Evolutionary conservation across 129 eudicot species (phyloP), one percentile per base, ranked within the genome.

Genomic region (Tagetes erecta): DNA sequence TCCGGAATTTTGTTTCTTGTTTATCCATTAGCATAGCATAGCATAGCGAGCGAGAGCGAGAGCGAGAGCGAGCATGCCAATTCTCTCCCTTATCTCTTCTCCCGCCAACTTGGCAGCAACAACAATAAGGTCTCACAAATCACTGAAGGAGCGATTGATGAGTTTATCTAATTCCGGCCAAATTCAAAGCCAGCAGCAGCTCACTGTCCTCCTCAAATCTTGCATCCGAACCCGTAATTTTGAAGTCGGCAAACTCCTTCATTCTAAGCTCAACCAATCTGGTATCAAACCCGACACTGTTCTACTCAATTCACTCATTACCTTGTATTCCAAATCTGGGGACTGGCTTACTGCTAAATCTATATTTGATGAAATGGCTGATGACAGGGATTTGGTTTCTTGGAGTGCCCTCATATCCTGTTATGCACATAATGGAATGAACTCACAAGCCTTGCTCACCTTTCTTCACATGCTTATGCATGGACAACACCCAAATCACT

Each of bases 371-470:
- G 41, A 64, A 57, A 88, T 88, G 97, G 88, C 71, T 27, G 83
- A 58, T 71, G 45, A 63, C 47, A 66, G 91, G 77, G 92, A 89
- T 60, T 62, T 87, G 81, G 96, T 87, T 40, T 80, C 92, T 31
- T 89, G 90, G 90, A 87, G 86, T 57, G 86, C 92, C 36, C 80
- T 89, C 85, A 84, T 89, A 27, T 84, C 90, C 4, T 80, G 92
- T 42, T 89, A 75, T 39, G 83, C 85, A 27, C 84, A 70, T 47
- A 81, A 68, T 38, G 84, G 87, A 5, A 77, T 86, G 87, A 81
- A 63, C 6, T 69, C 68, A 8, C 76, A 86, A 50, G 88, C 92
- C 14, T 50, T 91, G 46, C 45, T 47, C 41, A 56, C 85, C 3
- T 91, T 91, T 67, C n/a, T 84, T 31, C 83, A 86, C 20, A 88